These are phyloP conservation scores for Clausena lansium DNA, from an alignment of 345 rosid species.

Conservation along the genomic window DNA sequence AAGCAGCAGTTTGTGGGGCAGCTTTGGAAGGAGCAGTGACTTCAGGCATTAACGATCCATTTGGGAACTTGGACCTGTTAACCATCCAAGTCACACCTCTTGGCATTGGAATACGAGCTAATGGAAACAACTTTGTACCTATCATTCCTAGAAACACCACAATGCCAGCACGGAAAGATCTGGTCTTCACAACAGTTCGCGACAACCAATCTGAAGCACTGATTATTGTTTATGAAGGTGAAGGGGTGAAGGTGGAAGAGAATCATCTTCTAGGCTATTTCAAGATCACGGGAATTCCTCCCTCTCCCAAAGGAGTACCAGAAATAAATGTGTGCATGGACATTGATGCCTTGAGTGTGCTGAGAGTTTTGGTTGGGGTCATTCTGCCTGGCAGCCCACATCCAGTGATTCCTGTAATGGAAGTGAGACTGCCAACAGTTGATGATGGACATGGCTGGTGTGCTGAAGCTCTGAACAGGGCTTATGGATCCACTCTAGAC, in stretches of 20 bases:
- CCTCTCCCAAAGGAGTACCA: slow-evolving; percentile 66
- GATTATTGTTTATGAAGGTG: slow-evolving; percentile 79
- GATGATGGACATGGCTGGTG: slow-evolving; percentile 94
- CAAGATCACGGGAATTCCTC: slow-evolving; percentile 74
- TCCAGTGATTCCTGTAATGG: slow-evolving; percentile 68
- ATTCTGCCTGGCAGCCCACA: slow-evolving; percentile 54
- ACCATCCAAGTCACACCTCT: slow-evolving; percentile 81
- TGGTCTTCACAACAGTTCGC: slow-evolving; percentile 56
- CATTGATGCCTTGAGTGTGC: slow-evolving; percentile 64
- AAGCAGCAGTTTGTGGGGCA: slow-evolving; percentile 81
- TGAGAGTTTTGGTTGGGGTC: slow-evolving; percentile 68
- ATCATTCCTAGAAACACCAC: slow-evolving; percentile 68
- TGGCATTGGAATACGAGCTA: slow-evolving; percentile 61
- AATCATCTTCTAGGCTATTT: slow-evolving; percentile 84
- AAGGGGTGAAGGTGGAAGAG: slow-evolving; percentile 58
- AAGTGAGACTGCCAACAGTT: slow-evolving; percentile 87
- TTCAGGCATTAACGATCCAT: slow-evolving; percentile 78
- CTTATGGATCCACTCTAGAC: slow-evolving; percentile 58
- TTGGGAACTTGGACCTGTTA: slow-evolving; percentile 74
- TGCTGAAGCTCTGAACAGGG: slow-evolving; percentile 54
- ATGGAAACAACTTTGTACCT: slow-evolving; percentile 54
- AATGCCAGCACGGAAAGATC: slow-evolving; percentile 76
- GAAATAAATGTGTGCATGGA: slow-evolving; percentile 92
- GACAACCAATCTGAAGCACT: slow-evolving; percentile 76
- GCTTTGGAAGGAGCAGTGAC: slow-evolving; percentile 92